A percentile compares a stretch with the other conserved stretches of the same genome.
These are phyloP conservation scores for Vitis riparia DNA, from an alignment of 164 flowering plant genomes.

Conservation along the genomic window DNA sequence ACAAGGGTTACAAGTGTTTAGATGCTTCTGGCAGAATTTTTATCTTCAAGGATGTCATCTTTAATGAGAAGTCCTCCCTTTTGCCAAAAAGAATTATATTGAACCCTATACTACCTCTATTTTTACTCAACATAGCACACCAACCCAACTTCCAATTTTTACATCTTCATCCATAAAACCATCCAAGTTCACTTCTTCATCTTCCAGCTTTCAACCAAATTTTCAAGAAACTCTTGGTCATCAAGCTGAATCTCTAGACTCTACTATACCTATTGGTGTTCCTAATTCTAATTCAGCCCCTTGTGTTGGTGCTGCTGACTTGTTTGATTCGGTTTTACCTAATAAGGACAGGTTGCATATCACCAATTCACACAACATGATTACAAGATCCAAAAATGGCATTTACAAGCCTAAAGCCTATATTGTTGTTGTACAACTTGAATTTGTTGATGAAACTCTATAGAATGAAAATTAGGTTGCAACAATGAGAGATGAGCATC, in stretches of 20 bases:
- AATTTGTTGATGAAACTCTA: too few species aligned
- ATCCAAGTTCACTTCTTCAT: too few species aligned
- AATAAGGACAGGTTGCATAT: too few species aligned
- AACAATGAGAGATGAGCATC: not conserved
- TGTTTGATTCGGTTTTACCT: too few species aligned
- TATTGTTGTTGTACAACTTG: not conserved
- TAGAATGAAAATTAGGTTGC: not conserved
- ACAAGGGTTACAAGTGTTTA: not conserved
- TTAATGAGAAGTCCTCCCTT: not conserved
- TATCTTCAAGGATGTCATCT: not conserved
- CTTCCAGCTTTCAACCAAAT: too few species aligned
- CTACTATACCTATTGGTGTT: too few species aligned
- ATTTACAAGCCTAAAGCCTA: not conserved
- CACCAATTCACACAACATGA: too few species aligned
- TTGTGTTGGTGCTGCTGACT: too few species aligned
- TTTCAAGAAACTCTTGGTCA: too few species aligned
- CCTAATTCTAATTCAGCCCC: too few species aligned
- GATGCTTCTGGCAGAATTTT: not conserved
- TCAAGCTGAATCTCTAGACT: too few species aligned
- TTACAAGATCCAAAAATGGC: not conserved
- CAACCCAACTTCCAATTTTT: not conserved
- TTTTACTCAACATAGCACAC: not conserved
- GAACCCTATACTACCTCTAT: not conserved
- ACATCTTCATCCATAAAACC: too few species aligned
- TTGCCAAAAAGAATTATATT: not conserved